Percentiles rank a stretch among this genome's conserved stretches.
Evolutionary conservation across 2,329 filamentous ascomycete genomes (phyloP).

Genomic region (Arthrobotrys conoides): DNA sequence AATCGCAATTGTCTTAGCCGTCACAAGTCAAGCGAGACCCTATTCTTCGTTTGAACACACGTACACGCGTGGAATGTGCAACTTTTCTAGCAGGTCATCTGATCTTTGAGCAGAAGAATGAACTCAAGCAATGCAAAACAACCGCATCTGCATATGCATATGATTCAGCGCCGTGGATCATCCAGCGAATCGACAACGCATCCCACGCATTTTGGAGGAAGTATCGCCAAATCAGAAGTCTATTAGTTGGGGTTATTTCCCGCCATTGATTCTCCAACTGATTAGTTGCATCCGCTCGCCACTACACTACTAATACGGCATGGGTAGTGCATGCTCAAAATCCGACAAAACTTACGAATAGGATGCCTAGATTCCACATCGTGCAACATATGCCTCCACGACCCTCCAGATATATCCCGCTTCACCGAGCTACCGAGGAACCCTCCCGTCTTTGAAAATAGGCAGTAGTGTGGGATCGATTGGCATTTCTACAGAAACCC

Average conservation of each 20-base stretch:
- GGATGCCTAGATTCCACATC: constrained; percentile 47
- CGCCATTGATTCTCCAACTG: background rate
- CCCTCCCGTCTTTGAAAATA: constrained; percentile 11
- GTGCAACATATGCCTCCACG: constrained; percentile 46
- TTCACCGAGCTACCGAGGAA: constrained; percentile 25
- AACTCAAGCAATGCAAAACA: constrained; percentile 15
- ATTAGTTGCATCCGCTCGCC: constrained; percentile 5
- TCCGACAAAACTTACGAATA: constrained; percentile 42
- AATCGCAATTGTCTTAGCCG: background rate
- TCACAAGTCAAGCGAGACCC: background rate
- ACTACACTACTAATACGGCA: background rate
- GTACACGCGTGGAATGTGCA: constrained; percentile 15
- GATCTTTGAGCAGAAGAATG: constrained; percentile 24
- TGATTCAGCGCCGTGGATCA: constrained; percentile 9
- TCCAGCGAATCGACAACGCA: constrained; percentile 36
- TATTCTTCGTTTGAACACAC: background rate
- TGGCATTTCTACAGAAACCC: constrained; percentile 1
- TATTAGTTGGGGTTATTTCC: constrained; percentile 15
- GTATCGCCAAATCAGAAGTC: background rate
- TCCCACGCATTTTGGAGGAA: background rate
- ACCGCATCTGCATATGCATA: constrained; percentile 33
- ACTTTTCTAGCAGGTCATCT: constrained; percentile 38
- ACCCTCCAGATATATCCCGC: constrained; percentile 17
- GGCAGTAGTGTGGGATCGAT: constrained; percentile 12
- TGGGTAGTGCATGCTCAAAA: constrained; percentile 3